phyloP scores from a whole-genome alignment of 2,329 filamentous ascomycete genomes.

The Microsporum canis region DNA sequence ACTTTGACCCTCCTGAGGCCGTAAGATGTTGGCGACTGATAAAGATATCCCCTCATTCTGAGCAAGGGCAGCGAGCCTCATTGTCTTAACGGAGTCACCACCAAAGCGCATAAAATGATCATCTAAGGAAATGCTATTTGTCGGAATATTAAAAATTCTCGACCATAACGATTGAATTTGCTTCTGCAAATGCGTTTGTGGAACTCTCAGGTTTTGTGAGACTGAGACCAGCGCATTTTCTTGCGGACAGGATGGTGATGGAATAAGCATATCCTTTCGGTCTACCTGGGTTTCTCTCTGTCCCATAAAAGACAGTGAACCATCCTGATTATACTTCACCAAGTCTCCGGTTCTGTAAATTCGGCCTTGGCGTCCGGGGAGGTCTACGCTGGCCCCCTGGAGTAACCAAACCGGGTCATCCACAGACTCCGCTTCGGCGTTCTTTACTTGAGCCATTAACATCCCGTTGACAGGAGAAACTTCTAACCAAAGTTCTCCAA shows the following conservation, averaged over 20 bases:
- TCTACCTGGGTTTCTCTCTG: slow-evolving; percentile 46
- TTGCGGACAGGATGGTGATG: too few species aligned
- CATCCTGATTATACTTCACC: slow-evolving; percentile 14
- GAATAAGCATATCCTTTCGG: slow-evolving; percentile 17
- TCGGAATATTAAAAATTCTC: slow-evolving; percentile 4
- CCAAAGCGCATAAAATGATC: slow-evolving; percentile 17
- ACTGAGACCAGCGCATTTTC: too few species aligned
- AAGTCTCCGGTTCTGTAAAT: slow-evolving; percentile 19
- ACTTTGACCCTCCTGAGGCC: too few species aligned
- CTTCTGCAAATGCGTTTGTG: slow-evolving; percentile 3
- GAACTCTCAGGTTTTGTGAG: too few species aligned
- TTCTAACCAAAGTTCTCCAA: slow-evolving; percentile 32
- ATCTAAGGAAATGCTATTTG: slow-evolving; percentile 6
- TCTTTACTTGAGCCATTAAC: slow-evolving; percentile 23
- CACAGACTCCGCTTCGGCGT: slow-evolving; percentile 15
- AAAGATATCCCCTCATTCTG: slow-evolving; percentile 13
- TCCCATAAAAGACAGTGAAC: slow-evolving; percentile 14
- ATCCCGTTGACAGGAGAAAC: slow-evolving; percentile 28
- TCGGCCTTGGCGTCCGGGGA: background rate
- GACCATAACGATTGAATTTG: slow-evolving; percentile 11
- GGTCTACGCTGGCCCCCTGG: background rate
- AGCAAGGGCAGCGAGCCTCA: slow-evolving; percentile 18
- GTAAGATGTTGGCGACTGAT: slow-evolving; percentile 17
- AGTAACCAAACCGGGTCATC: slow-evolving; percentile 14
- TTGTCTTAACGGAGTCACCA: slow-evolving; percentile 17